Conservation (phyloP, 192 early-diverging fungal species). For the Podila verticillata region DNA sequence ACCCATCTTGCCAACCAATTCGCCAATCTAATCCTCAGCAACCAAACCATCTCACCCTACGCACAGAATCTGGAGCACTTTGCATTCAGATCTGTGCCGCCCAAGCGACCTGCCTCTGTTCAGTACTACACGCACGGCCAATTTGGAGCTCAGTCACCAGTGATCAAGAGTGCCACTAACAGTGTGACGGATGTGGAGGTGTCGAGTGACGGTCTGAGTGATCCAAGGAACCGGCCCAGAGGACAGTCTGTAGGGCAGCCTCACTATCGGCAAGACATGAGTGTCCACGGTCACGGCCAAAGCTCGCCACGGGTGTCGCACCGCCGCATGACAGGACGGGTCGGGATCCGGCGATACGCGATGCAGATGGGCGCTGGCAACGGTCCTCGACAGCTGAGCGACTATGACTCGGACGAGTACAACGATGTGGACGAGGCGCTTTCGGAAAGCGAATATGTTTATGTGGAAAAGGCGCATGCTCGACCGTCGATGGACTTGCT, state of each 20-base stretch:
- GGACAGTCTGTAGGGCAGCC: slow-evolving; percentile 10
- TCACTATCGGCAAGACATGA: slow-evolving; percentile 2
- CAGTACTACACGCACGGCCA: slow-evolving; percentile 27
- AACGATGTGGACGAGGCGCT: slow-evolving; percentile 45
- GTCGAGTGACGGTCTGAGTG: slow-evolving; percentile 15
- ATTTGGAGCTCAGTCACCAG: slow-evolving; percentile 14
- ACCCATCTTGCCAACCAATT: slow-evolving; percentile 90
- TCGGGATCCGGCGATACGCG: slow-evolving; percentile 39
- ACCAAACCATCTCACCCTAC: slow-evolving; percentile 90
- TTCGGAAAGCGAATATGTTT: slow-evolving; percentile 39
- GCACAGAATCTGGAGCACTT: slow-evolving; percentile 84
- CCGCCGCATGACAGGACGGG: slow-evolving; percentile 34
- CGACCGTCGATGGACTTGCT: slow-evolving; percentile 7
- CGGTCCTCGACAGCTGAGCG: slow-evolving; percentile 40
- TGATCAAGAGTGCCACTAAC: slow-evolving; percentile 14
- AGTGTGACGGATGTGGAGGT: slow-evolving; percentile 13
- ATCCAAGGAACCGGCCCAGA: slow-evolving; percentile 1
- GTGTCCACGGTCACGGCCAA: slow-evolving; percentile 19
- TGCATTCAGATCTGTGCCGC: slow-evolving; percentile 74
- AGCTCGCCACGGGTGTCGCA: slow-evolving; percentile 38
- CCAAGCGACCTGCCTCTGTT: slow-evolving; percentile 36
- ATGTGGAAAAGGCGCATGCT: slow-evolving; percentile 22
- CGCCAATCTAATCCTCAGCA: slow-evolving; percentile 82
- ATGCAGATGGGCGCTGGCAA: slow-evolving; percentile 46
- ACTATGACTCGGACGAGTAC: slow-evolving; percentile 47